phyloP scores from a whole-genome alignment of 2,329 filamentous ascomycete genomes.

The Talaromyces sp. region DNA sequence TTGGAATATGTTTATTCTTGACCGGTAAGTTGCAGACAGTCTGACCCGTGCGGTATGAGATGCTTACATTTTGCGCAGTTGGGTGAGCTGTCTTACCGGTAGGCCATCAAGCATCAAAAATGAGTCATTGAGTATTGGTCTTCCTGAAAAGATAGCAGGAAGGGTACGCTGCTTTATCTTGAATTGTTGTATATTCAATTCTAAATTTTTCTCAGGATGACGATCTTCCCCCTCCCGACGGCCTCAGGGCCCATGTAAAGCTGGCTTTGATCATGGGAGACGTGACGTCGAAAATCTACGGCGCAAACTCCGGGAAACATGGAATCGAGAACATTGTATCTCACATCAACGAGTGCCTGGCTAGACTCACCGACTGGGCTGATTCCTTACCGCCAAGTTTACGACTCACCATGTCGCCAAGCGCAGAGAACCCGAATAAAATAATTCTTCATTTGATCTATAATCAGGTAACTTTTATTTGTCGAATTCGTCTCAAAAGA shows the following conservation, averaged over 20 bases:
- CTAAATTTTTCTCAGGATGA: neutral
- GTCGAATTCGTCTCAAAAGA: neutral
- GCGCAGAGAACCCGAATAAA: conserved; percentile 10
- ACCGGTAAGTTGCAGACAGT: conserved; percentile 30
- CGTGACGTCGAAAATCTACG: conserved; percentile 45
- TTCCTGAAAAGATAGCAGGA: conserved; percentile 23
- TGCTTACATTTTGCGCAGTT: conserved; percentile 14
- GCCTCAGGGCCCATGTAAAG: conserved; percentile 43
- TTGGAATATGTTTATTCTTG: conserved; percentile 50
- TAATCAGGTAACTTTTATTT: conserved; percentile 33
- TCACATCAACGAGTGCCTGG: conserved; percentile 36
- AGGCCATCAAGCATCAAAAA: conserved; percentile 44
- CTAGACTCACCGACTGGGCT: conserved; percentile 40
- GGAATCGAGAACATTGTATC: conserved; percentile 19
- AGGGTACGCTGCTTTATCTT: too few species aligned
- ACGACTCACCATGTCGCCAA: conserved; percentile 23
- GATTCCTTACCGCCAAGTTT: conserved; percentile 33
- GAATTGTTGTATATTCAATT: too few species aligned
- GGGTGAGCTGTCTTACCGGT: conserved; percentile 46
- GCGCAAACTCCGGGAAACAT: conserved; percentile 29
- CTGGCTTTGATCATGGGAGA: conserved; percentile 45
- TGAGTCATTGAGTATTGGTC: conserved; percentile 41
- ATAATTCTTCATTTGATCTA: conserved; percentile 46
- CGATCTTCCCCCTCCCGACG: conserved; percentile 39
- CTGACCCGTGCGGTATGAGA: neutral